Conservation (phyloP, 2,329 filamentous ascomycete species). For the Colletotrichum lini region DNA sequence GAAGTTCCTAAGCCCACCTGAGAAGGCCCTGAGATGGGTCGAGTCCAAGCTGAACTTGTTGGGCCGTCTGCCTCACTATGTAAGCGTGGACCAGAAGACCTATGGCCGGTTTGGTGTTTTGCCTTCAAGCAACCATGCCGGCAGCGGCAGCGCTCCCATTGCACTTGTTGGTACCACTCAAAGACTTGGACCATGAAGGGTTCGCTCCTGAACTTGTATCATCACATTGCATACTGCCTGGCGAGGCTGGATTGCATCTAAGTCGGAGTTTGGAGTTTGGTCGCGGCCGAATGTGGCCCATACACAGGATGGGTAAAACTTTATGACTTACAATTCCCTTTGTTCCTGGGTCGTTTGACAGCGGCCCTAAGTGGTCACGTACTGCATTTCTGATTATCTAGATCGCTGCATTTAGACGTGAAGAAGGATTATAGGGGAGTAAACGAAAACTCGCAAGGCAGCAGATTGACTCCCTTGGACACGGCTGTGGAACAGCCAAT, state of each 20-base stretch:
- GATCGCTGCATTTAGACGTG: background rate
- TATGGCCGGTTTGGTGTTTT: slow-evolving; percentile 93
- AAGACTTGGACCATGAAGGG: slow-evolving; percentile 75
- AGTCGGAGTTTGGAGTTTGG: slow-evolving; percentile 37
- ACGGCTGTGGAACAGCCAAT: background rate
- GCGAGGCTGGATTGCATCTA: slow-evolving; percentile 7
- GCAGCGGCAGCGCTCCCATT: slow-evolving; percentile 63
- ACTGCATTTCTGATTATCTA: background rate
- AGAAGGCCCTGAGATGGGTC: slow-evolving; percentile 88
- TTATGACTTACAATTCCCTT: background rate
- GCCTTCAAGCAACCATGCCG: slow-evolving; percentile 67
- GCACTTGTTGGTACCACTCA: slow-evolving; percentile 76
- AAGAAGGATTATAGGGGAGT: background rate
- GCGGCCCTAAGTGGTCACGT: background rate
- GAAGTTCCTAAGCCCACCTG: slow-evolving; percentile 89
- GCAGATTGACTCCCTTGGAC: background rate
- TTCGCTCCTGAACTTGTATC: slow-evolving; percentile 7
- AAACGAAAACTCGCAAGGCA: background rate
- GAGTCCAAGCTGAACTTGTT: slow-evolving; percentile 91
- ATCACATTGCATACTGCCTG: background rate
- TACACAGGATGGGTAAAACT: background rate
- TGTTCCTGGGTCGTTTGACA: background rate
- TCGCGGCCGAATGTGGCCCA: background rate
- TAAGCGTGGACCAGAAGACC: slow-evolving; percentile 95
- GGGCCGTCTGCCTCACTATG: slow-evolving; percentile 88